Evolutionary conservation across 169 alveolate genomes (phyloP).

Genomic region (Eimeria necatrix): DNA sequence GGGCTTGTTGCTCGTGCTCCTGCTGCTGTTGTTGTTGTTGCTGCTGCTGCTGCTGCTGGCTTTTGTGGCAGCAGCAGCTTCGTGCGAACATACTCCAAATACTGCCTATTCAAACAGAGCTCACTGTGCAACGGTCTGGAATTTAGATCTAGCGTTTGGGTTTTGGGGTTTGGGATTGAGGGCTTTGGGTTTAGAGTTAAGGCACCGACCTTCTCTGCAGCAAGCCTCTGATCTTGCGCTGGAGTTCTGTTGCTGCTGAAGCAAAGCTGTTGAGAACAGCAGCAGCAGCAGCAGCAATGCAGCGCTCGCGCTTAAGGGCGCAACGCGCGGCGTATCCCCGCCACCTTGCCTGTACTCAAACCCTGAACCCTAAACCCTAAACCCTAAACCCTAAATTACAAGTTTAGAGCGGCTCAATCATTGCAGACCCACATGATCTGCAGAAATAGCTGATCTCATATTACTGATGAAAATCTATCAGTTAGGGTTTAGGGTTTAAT

Average conservation of each 20-base stretch:
- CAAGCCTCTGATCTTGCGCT: neutral
- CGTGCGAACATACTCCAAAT: neutral
- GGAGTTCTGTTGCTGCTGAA: neutral
- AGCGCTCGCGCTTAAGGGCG: neutral
- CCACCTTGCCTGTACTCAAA: neutral
- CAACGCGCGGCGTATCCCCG: neutral
- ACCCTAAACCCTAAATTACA: slow-evolving; percentile 26
- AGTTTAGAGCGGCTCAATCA: too few species aligned
- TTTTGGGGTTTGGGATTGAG: neutral
- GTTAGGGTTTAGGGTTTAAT: neutral
- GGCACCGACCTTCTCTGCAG: neutral
- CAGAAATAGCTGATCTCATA: too few species aligned
- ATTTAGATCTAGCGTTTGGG: neutral
- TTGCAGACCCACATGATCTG: too few species aligned
- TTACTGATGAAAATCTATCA: neutral
- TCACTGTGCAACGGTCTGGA: neutral
- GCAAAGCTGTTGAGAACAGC: neutral
- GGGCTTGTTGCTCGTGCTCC: neutral
- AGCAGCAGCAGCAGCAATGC: neutral
- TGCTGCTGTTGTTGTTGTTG: neutral
- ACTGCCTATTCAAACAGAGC: neutral
- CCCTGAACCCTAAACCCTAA: slow-evolving; percentile 34
- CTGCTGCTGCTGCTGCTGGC: neutral
- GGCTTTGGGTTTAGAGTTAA: neutral
- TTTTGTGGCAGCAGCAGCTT: neutral